Evolutionary conservation across 2,329 filamentous ascomycete genomes (phyloP).

Genomic region (Lachnellula willkommii): DNA sequence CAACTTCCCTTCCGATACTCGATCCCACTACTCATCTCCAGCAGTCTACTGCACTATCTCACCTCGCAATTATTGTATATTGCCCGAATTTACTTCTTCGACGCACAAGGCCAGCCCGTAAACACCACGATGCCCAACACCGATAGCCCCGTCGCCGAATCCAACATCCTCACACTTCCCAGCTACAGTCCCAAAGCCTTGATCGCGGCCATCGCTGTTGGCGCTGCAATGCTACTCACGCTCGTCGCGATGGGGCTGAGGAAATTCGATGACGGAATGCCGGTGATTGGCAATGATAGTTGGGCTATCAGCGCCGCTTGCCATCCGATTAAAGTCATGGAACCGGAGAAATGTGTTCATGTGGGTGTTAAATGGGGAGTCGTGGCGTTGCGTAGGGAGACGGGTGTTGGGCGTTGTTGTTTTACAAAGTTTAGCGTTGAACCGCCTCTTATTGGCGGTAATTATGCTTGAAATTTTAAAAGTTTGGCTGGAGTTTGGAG

Average conservation of each 20-base stretch:
- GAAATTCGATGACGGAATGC: constrained; percentile 1
- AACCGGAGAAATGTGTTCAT: too few species aligned
- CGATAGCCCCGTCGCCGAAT: neutral
- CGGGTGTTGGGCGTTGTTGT: neutral
- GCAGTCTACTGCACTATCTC: constrained; percentile 34
- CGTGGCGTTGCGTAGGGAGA: neutral
- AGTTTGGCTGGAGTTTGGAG: too few species aligned
- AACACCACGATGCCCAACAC: neutral
- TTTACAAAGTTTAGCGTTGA: neutral
- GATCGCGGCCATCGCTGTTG: constrained; percentile 1
- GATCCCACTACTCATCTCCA: constrained; percentile 25
- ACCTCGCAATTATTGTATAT: constrained; percentile 34
- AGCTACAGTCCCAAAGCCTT: constrained; percentile 18
- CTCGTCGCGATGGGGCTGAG: neutral
- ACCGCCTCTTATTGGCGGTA: neutral
- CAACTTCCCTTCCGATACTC: constrained; percentile 33
- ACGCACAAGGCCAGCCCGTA: neutral
- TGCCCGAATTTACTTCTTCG: constrained; percentile 21
- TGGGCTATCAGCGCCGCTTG: constrained; percentile 7
- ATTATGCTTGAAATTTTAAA: neutral
- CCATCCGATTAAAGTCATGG: neutral
- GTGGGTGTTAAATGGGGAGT: neutral
- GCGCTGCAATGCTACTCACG: neutral
- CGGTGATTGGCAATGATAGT: constrained; percentile 4
- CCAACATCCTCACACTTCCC: neutral